Base-by-base conservation (phyloP, 108 stramenopile genomes). In the Cyclotella kingstonii region DNA sequence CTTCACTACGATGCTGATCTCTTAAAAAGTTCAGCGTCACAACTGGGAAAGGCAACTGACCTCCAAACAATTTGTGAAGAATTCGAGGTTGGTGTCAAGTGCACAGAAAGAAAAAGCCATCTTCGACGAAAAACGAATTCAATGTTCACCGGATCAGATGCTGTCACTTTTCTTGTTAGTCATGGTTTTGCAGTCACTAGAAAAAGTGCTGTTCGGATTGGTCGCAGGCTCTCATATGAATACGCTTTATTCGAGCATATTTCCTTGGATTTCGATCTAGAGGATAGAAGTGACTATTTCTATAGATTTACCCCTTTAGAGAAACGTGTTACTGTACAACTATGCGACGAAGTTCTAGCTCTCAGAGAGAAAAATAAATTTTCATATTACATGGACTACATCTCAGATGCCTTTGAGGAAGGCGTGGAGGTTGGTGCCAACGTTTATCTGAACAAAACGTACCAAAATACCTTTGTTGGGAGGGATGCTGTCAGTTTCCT, bases 401-500 rank as follows among this genome's bases (percentile, higher is more conserved):
- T 62, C 22, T 15, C 60, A 11, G 60, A 62, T 17, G 60, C 41
- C 6, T 62, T 62, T 19, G 60, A 62, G 36, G 60, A 62, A 17
- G 48, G 60, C n/a, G 48, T 62, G 0, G 60, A 62, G 18, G 60
- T 62, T 1, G 36, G 52, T 34, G 31, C 29, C 14, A 8, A 53
- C 31, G 52, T 53, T 17, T 53, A 23, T 34, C 52, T 34, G 17
- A 34, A 53, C 52, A 31, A 22, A 18, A 34, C 52, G 5, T 53
- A 83, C 68, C 46, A 67, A 18, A 57, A 50, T 29, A 63, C 65
- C 11, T 88, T 88, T 33, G 45, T 85, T 8, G 84, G 80, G 0
- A 30, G 66, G 4, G 70, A 81, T n/a, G 80, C 77, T 18, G 80
- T 88, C 17, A 63, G 60, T n/a, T 81, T 59, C 8, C 49, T 88